phyloP scores from a whole-genome alignment of 805 yeast species.

The Scheffersomyces spartinae region DNA sequence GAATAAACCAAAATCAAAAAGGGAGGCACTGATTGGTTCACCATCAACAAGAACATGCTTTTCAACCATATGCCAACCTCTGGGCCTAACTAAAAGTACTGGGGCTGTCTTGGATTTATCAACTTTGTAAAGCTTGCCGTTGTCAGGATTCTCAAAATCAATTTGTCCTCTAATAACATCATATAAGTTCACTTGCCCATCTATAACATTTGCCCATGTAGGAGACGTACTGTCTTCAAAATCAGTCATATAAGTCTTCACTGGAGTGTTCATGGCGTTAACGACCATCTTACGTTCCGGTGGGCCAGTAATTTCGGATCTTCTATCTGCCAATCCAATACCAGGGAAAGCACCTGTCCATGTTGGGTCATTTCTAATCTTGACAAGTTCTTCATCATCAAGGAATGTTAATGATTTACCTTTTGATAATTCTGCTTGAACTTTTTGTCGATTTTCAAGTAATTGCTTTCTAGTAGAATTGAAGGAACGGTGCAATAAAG shows the following conservation, averaged over 20 bases:
- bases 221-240: conserved; percentile 11
- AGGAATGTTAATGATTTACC: conserved; percentile 8
- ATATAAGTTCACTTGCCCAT: conserved; percentile 12
- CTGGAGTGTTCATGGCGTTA: conserved; percentile 12
- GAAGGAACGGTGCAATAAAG: conserved; percentile 10
- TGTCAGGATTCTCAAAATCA: conserved; percentile 13
- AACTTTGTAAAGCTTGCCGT: conserved; percentile 28
- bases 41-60: conserved; percentile 10
- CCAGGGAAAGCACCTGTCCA: conserved; percentile 12
- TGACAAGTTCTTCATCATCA: conserved; percentile 5
- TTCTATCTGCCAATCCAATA: conserved; percentile 9
- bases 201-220: conserved; percentile 9
- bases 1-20: conserved; percentile 11
- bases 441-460: conserved; percentile 7
- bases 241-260: conserved; percentile 12
- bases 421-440: conserved; percentile 7
- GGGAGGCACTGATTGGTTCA: conserved; percentile 10
- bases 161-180: conserved; percentile 11
- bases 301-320: conserved; percentile 13
- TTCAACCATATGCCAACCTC: conserved; percentile 15
- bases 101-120: conserved; percentile 8
- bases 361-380: conserved; percentile 6
- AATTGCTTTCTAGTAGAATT: conserved; percentile 7
- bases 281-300: conserved; percentile 13
- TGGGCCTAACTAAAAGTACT: conserved; percentile 10